phyloP scores from a whole-genome alignment of 2,329 filamentous ascomycete species.

The Chaetomiaceae sp. region DNA sequence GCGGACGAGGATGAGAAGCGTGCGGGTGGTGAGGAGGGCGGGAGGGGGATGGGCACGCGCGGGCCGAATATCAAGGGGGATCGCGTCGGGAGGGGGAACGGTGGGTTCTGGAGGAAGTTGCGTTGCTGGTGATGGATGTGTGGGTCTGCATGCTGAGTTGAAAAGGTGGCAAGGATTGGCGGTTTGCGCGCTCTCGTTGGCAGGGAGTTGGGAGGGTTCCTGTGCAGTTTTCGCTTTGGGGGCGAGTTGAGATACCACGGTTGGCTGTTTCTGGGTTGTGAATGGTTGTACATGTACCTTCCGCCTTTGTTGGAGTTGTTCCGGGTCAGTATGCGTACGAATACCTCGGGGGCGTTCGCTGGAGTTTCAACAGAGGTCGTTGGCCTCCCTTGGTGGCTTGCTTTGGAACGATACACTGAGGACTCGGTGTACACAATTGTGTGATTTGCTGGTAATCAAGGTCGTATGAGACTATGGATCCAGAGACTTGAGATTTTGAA shows the following conservation, averaged over 20 bases:
- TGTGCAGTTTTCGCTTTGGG: background rate
- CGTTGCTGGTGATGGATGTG: constrained; percentile 46
- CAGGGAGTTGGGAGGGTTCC: constrained; percentile 1
- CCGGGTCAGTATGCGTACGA: background rate
- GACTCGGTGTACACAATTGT: too few relatives aligned
- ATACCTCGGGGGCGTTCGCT: too few relatives aligned
- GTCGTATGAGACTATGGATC: too few relatives aligned
- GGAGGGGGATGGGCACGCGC: constrained; percentile 40
- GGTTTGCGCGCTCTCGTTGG: too few relatives aligned
- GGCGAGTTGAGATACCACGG: constrained; percentile 4
- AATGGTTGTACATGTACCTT: background rate
- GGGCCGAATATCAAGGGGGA: constrained; percentile 40
- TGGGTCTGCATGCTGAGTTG: background rate
- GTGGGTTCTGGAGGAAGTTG: constrained; percentile 50
- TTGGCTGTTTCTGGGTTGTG: background rate
- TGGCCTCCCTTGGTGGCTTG: too few relatives aligned
- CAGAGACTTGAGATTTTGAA: too few relatives aligned
- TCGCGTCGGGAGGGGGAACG: constrained; percentile 36
- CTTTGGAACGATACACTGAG: too few relatives aligned
- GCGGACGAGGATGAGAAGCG: constrained; percentile 23
- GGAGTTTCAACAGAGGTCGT: too few relatives aligned
- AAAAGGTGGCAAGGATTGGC: background rate
- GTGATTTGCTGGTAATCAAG: too few relatives aligned
- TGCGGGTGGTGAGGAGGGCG: constrained; percentile 26
- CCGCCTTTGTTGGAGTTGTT: background rate